A percentile compares a stretch with the other conserved stretches of the same genome.
phyloP scores from a whole-genome alignment of 192 early-diverging fungal genomes.

The Coemansia sp. region DNA sequence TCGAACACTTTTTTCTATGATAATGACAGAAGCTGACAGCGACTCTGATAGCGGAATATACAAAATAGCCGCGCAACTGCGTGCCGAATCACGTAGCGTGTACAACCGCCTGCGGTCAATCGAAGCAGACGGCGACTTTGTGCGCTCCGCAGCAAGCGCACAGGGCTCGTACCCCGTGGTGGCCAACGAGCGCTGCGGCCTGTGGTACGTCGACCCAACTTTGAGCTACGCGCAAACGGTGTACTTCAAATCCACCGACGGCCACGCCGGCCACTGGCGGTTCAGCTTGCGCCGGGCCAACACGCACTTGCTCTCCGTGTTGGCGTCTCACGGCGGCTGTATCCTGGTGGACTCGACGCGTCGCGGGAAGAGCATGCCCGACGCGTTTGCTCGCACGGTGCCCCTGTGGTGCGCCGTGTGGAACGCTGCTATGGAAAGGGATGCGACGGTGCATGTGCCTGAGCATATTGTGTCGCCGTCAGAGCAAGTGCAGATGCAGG shows the following conservation, averaged over 20 bases:
- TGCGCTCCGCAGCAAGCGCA: conserved; percentile 54
- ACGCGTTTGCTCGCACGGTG: conserved; percentile 80
- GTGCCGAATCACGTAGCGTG: conserved; percentile 37
- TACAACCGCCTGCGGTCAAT: conserved; percentile 80
- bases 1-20: too few species aligned
- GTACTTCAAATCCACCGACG: conserved; percentile 95
- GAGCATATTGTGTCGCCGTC: conserved; percentile 63
- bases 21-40: too few species aligned
- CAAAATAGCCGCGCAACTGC: conserved; percentile 13
- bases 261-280: conserved; percentile 81
- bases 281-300: conserved; percentile 82
- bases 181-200: conserved; percentile 85
- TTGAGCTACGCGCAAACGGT: conserved; percentile 60
- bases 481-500: conserved; percentile 67
- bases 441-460: conserved; percentile 57
- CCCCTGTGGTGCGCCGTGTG: conserved; percentile 87
- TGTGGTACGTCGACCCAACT: conserved; percentile 78
- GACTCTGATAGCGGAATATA: conserved; percentile 3
- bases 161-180: conserved; percentile 61
- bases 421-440: conserved; percentile 65
- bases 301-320: conserved; percentile 62
- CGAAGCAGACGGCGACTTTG: conserved; percentile 71
- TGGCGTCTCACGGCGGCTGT: conserved; percentile 58
- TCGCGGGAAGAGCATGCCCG: conserved; percentile 79
- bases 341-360: conserved; percentile 89